Base-by-base conservation (phyloP, 106 monocot genomes). In the Posidonia australis region DNA sequence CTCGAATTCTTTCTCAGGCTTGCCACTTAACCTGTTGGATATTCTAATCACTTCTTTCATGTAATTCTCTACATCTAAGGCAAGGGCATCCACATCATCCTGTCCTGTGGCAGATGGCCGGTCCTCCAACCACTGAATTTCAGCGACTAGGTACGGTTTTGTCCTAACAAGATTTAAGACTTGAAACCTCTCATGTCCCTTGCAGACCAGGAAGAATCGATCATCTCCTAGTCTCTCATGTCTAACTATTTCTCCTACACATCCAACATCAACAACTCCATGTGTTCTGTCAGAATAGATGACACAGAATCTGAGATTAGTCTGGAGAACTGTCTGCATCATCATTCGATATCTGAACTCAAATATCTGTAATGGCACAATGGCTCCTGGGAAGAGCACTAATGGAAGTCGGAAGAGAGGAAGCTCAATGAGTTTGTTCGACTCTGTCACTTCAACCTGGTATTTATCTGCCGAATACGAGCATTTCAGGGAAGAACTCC, bases 331-430 rank as follows among this genome's bases (percentile, higher is more conserved):
- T 7, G 78, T 78, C 10, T 73, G 73, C 78, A 74, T 69, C 73
- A 78, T 69, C 21, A 78, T 78, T 13, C 78, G 78, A 56, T 78
- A 65, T 46, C 64, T 69, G 58, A 73, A 78, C 44, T 78, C 78
- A 65, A 73, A 78, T 10, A 74, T 65, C 44, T 78, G 78, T 47
- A 78, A 59, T 12, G 63, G 58, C 42, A 73, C 6, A 1, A 48
- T 69, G 13, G 58, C 51, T 13, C 73, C 72, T 21, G 78, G 78
- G 54, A 78, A 78, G 47, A 73, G 63, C 29, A 78, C 78, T 55
- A 59, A 54, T 18, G 63, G 78, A 43, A 69, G 64, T 52, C 63
- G 68, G 13, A 73, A 58, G 23, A 78, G 54, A 17, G 78, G 73
- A 62, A 78, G 56, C 56, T 78, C 68, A 25, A 65, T 57, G 29